phyloP scores from a whole-genome alignment of 176 grass and related monocot species.

The Tillandsia fasciculata region DNA sequence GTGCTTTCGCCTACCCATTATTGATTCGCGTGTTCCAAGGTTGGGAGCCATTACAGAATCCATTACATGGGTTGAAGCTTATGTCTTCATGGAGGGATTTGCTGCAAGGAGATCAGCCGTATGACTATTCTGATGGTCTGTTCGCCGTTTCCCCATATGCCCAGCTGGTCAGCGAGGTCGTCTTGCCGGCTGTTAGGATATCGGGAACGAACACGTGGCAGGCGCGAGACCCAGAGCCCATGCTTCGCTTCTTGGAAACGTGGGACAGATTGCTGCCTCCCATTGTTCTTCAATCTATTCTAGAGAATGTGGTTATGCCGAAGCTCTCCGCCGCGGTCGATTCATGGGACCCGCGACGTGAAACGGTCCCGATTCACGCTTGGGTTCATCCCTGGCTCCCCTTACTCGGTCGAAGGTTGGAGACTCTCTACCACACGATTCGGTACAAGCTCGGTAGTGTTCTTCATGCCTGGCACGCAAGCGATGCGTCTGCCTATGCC shows the following conservation, averaged over 20 bases:
- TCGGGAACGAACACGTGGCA: slow-evolving; percentile 72
- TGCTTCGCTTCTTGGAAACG: slow-evolving; percentile 68
- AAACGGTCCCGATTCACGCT: slow-evolving; percentile 59
- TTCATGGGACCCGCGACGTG: slow-evolving; percentile 75
- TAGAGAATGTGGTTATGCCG: slow-evolving; percentile 75
- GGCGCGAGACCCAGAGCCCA: slow-evolving; percentile 71
- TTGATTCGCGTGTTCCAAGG: slow-evolving; percentile 62
- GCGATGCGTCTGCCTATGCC: slow-evolving; percentile 67
- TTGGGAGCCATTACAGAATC: slow-evolving; percentile 77
- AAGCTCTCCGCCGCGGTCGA: slow-evolving; percentile 65
- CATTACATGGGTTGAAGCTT: slow-evolving; percentile 44
- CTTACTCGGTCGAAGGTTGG: slow-evolving; percentile 50
- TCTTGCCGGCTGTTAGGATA: slow-evolving; percentile 71
- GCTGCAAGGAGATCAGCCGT: slow-evolving; percentile 58
- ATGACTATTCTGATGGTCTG: slow-evolving; percentile 10
- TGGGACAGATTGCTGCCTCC: slow-evolving; percentile 61
- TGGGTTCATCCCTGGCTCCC: slow-evolving; percentile 83
- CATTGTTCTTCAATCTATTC: slow-evolving; percentile 53
- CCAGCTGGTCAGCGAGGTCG: slow-evolving; percentile 67
- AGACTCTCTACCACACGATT: slow-evolving; percentile 57
- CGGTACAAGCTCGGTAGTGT: slow-evolving; percentile 71
- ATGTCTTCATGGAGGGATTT: slow-evolving; percentile 62
- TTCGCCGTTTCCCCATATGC: slow-evolving; percentile 52
- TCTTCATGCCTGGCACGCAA: slow-evolving; percentile 72
- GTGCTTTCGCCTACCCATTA: slow-evolving; percentile 46